Percentiles rank a stretch among this genome's conserved stretches.
Conservation (phyloP, 2,329 filamentous ascomycete species). For the Venturia effusa region DNA sequence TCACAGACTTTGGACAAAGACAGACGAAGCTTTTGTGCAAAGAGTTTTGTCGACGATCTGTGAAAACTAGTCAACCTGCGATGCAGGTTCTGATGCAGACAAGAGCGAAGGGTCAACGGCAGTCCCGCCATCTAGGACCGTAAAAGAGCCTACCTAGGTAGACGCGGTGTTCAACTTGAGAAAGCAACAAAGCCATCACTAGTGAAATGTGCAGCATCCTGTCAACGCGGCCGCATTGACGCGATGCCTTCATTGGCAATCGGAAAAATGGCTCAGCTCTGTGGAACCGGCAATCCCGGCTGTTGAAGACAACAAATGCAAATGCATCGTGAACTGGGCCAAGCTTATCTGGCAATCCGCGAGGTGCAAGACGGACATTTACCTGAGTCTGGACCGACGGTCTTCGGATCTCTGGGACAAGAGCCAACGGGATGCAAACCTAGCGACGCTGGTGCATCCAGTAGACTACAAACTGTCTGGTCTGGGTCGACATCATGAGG, state of each 20-base stretch:
- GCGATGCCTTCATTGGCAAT: neutral
- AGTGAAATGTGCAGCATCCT: neutral
- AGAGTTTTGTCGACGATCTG: too few species aligned
- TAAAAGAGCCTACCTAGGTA: neutral
- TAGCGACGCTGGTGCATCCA: neutral
- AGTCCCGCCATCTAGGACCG: neutral
- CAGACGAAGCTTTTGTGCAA: too few species aligned
- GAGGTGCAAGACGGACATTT: neutral
- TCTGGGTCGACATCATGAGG: neutral
- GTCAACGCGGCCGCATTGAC: neutral
- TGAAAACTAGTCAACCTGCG: too few species aligned
- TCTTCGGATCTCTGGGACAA: neutral
- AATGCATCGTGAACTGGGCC: constrained; percentile 1
- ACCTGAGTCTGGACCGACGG: neutral
- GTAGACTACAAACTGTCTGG: neutral
- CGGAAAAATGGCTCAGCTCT: neutral
- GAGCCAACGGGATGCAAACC: neutral
- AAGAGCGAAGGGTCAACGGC: neutral
- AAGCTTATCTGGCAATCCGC: neutral
- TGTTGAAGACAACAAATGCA: neutral
- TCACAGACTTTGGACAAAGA: too few species aligned
- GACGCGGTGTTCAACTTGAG: neutral
- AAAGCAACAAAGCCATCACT: neutral
- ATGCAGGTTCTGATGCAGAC: too few species aligned
- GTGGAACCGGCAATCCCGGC: neutral